Base-by-base conservation (phyloP, 805 yeast species). In the Diddensiella caesifluorescens region DNA sequence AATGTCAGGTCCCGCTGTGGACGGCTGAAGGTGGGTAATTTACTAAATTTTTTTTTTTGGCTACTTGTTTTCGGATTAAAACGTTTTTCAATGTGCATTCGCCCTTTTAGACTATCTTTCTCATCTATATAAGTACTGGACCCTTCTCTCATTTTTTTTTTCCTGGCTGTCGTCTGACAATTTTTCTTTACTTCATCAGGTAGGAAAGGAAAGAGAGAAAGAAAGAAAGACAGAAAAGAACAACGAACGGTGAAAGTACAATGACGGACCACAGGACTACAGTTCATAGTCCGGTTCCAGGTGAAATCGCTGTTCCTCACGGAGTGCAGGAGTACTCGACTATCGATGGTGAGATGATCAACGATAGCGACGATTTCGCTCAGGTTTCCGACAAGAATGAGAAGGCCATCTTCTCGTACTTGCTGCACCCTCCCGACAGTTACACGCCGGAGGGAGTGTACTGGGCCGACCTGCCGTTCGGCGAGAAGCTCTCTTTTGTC, bases 291-390 rank as follows among this genome's bases (percentile, higher is more conserved):
- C 66, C 67, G 13, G 38, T 57, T 19, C 49, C 60, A 12, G 67
- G 63, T 13, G 54, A 53, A 41, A 60, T 62, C 39, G 64, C 66
- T 18, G 58, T 61, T 18, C 67, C 67, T 20, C 54, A 59, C 42
- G 67, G 67, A n/a, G 65, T 53, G 27, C 59, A 55, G 50, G 64
- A 56, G 21, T 60, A 61, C 45, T 60, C 41, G 73, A 76, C 63
- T 41, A 49, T 55, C 25, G 61, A 62, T 41, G 65, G 63, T 22
- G 46, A 39, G 10, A 27, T 55, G 22, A 50, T 52, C 20, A 46
- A 46, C 35, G 63, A 60, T 31, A 51, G 50, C 23, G 52, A 46
- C 13, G 50, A 45, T 27, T 45, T 41, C 42, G 34, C 32, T 23
- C 29, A 38, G 31, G 56, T 57, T 27, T 36, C 43, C 29, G 59